Evolutionary conservation across 164 flowering plant genomes (phyloP).

Genomic region (Nelumbo lutea): DNA sequence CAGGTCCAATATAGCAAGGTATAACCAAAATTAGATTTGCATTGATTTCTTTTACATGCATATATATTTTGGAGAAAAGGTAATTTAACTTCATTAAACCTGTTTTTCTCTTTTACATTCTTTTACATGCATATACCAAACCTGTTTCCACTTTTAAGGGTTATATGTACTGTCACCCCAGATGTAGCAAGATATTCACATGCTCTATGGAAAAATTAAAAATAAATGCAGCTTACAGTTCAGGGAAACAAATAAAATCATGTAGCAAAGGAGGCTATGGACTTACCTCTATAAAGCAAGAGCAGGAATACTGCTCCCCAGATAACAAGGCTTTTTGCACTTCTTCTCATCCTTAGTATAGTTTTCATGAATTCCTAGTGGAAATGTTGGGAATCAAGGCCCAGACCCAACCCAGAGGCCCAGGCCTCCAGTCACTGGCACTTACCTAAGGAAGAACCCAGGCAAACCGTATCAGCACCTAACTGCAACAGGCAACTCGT

Average conservation of each 20-base stretch:
- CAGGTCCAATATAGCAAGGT: background rate
- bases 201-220: too few relatives aligned
- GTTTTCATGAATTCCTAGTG: conserved; percentile 75
- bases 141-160: background rate
- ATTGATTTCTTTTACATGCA: background rate
- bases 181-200: too few relatives aligned
- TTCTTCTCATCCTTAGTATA: conserved; percentile 67
- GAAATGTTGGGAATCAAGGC: background rate
- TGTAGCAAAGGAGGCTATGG: background rate
- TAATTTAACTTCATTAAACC: too few relatives aligned
- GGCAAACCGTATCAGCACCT: too few relatives aligned
- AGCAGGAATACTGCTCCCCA: conserved; percentile 81
- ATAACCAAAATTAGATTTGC: background rate
- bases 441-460: too few relatives aligned
- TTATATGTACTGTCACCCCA: too few relatives aligned
- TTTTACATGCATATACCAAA: background rate
- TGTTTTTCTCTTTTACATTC: too few relatives aligned
- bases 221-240: background rate
- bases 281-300: conserved; percentile 90
- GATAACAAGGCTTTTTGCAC: conserved; percentile 77
- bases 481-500: too few relatives aligned
- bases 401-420: too few relatives aligned
- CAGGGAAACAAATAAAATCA: background rate
- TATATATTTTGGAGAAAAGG: too few relatives aligned
- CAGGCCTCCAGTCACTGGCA: too few relatives aligned